These are phyloP conservation scores for Candida rishiriensis DNA, from an alignment of 805 yeast genomes.

Conservation along the genomic window DNA sequence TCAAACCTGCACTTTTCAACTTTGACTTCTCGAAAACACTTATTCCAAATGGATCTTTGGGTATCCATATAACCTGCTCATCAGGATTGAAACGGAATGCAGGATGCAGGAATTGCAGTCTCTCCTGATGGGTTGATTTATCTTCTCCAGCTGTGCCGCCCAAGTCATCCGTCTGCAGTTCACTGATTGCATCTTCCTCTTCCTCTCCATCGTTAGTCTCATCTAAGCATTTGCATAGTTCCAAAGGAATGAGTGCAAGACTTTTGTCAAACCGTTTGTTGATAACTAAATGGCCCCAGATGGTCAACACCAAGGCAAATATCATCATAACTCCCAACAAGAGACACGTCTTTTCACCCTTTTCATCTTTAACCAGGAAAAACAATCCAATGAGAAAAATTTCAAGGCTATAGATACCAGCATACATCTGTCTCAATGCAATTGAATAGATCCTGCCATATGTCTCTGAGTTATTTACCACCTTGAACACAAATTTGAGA, in stretches of 20 bases:
- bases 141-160: too few relatives aligned
- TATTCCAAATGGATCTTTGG: conserved; percentile 30
- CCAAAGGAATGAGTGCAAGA: conserved; percentile 36
- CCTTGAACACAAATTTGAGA: conserved; percentile 51
- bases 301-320: conserved; percentile 46
- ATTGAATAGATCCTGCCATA: conserved; percentile 67
- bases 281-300: conserved; percentile 52
- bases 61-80: conserved; percentile 22
- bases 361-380: conserved; percentile 51
- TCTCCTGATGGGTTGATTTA: neutral
- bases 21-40: conserved; percentile 22
- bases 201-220: conserved; percentile 2
- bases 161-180: conserved; percentile 3
- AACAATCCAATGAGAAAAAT: conserved; percentile 74
- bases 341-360: conserved; percentile 43
- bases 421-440: conserved; percentile 71
- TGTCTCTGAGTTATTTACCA: conserved; percentile 53
- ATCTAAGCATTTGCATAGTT: conserved; percentile 10
- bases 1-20: conserved; percentile 19
- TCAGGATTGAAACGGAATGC: conserved; percentile 19
- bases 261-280: conserved; percentile 37
- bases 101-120: conserved; percentile 20
- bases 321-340: conserved; percentile 46
- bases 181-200: conserved; percentile 1
- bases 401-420: conserved; percentile 81